A percentile compares a stretch with the other conserved stretches of the same genome.
Conservation (phyloP, 1,139 yeast genomes). For the Ogataea hybrid region DNA sequence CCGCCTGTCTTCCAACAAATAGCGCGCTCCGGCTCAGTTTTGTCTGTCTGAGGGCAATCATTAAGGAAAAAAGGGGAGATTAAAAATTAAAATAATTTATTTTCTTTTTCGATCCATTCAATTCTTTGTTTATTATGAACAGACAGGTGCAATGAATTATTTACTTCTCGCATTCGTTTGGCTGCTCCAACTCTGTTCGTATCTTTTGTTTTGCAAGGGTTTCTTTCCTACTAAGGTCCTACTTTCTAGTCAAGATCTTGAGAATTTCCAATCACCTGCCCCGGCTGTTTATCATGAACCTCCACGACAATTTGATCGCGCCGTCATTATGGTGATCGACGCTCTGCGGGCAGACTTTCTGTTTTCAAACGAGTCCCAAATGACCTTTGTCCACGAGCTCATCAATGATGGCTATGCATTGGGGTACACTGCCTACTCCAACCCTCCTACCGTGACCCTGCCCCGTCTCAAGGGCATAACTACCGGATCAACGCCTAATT, state of each 20-base stretch:
- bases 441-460: constrained; percentile 82
- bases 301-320: constrained; percentile 57
- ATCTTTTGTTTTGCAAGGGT: constrained; percentile 68
- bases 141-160: constrained; percentile 5
- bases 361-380: constrained; percentile 60
- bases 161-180: constrained; percentile 22
- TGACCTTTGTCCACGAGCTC: constrained; percentile 64
- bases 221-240: constrained; percentile 82
- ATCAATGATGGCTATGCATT: constrained; percentile 69
- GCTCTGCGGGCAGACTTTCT: constrained; percentile 89
- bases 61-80: not conserved
- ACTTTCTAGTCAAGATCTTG: constrained; percentile 25
- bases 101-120: not conserved
- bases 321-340: constrained; percentile 85
- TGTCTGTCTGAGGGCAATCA: constrained; percentile 1
- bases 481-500: constrained; percentile 78
- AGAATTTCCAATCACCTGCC: constrained; percentile 18
- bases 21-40: not conserved
- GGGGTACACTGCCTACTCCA: constrained; percentile 87
- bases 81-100: not conserved
- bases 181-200: constrained; percentile 48
- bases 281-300: constrained; percentile 26
- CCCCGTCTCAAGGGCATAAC: constrained; percentile 80
- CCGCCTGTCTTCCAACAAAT: not conserved
- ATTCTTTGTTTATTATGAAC: constrained; percentile 1